A percentile compares a stretch with the other conserved stretches of the same genome.
phyloP scores from a whole-genome alignment of 192 early-diverging fungal species.

The Spinellus fusiger region DNA sequence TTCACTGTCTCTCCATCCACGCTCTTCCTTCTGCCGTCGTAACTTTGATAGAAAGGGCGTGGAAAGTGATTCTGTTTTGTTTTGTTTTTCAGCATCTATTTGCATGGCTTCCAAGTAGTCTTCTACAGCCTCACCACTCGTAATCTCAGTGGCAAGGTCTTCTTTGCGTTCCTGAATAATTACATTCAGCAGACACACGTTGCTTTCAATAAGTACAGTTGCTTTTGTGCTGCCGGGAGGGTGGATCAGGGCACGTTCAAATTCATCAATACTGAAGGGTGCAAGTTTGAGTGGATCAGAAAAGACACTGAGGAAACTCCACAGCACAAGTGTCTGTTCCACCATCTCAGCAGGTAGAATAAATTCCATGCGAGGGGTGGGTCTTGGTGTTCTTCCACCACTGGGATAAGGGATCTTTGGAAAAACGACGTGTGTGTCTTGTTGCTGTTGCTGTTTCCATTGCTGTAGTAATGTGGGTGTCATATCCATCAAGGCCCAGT shows the following conservation, averaged over 20 bases:
- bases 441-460: background rate
- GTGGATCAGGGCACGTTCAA: slow-evolving; percentile 59
- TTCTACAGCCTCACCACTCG: slow-evolving; percentile 18
- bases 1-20: slow-evolving; percentile 17
- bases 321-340: slow-evolving; percentile 50
- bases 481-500: slow-evolving; percentile 26
- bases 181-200: slow-evolving; percentile 39
- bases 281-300: slow-evolving; percentile 58
- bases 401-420: slow-evolving; percentile 16
- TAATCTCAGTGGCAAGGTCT: slow-evolving; percentile 8
- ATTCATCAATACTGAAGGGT: slow-evolving; percentile 75
- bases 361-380: slow-evolving; percentile 37
- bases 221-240: slow-evolving; percentile 29
- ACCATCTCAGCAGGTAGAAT: slow-evolving; percentile 40
- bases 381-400: slow-evolving; percentile 32
- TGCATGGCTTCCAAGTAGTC: slow-evolving; percentile 10
- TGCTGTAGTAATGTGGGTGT: slow-evolving; percentile 21
- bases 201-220: slow-evolving; percentile 42
- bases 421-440: background rate
- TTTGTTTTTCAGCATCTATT: background rate
- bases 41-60: background rate
- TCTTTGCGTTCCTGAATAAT: slow-evolving; percentile 44
- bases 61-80: background rate
- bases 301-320: slow-evolving; percentile 62
- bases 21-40: background rate